Percentiles rank a stretch among this genome's conserved stretches.
Conservation (phyloP, 1,139 yeast species). For the Kodamaea ohmeri region DNA sequence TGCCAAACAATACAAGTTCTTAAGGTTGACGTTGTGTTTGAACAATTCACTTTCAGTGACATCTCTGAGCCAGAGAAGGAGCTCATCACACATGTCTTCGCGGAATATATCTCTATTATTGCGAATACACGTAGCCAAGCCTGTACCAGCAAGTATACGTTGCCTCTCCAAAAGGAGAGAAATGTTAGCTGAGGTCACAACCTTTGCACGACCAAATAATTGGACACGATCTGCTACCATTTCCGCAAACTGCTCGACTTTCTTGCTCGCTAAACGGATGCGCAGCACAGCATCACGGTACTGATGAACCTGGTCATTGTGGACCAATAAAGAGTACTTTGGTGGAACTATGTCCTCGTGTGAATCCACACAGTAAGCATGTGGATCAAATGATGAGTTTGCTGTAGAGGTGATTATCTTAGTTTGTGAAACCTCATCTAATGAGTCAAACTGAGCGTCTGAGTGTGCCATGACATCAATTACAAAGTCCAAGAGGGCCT, state of each 20-base stretch:
- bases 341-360: conserved; percentile 20
- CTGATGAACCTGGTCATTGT: conserved; percentile 80
- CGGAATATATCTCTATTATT: conserved; percentile 68
- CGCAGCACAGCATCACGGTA: conserved; percentile 70
- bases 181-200: conserved; percentile 55
- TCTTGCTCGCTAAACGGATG: conserved; percentile 61
- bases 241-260: conserved; percentile 63
- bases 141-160: conserved; percentile 52
- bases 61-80: conserved; percentile 62
- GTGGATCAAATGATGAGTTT: conserved; percentile 1
- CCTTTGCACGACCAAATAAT: conserved; percentile 65
- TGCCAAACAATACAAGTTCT: conserved; percentile 56
- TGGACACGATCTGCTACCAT: conserved; percentile 73
- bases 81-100: conserved; percentile 79
- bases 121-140: conserved; percentile 65
- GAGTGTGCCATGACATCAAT: conserved; percentile 63
- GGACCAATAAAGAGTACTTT: conserved; percentile 57
- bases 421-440: conserved; percentile 5
- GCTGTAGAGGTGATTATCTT: conserved; percentile 28
- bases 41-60: conserved; percentile 56
- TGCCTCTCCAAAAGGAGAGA: conserved; percentile 53
- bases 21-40: conserved; percentile 45
- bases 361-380: not conserved
- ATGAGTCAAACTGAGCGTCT: conserved; percentile 33
- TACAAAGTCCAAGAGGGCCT: conserved; percentile 63